Evolutionary conservation across 805 yeast species (phyloP).

Genomic region (Myxozyma melibiosi): DNA sequence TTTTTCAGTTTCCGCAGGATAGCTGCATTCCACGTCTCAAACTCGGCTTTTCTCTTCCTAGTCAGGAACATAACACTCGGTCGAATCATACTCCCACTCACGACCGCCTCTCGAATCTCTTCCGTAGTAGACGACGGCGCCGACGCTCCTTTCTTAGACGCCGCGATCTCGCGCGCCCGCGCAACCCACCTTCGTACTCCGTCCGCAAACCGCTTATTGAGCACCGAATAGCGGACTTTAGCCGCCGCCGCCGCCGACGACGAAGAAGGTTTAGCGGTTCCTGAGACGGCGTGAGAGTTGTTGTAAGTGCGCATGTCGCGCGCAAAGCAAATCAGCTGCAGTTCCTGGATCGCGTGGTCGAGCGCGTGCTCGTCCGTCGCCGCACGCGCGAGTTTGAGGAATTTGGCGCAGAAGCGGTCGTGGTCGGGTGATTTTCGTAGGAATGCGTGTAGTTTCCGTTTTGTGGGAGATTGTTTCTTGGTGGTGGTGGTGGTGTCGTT

Average conservation of each 20-base stretch:
- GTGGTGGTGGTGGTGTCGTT: background rate
- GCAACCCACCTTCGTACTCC: constrained; percentile 8
- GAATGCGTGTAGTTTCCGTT: background rate
- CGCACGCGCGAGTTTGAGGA: constrained; percentile 6
- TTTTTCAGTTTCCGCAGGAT: background rate
- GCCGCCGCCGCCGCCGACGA: too few species aligned
- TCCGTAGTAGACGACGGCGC: background rate
- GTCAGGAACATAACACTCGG: constrained; percentile 12
- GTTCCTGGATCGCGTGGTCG: constrained; percentile 2
- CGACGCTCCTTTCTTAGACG: background rate
- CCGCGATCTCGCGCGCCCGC: background rate
- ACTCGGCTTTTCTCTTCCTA: constrained; percentile 2
- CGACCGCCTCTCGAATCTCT: background rate
- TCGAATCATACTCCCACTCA: constrained; percentile 19
- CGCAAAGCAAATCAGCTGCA: constrained; percentile 15
- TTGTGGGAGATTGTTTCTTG: too few species aligned
- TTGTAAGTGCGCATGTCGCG: background rate
- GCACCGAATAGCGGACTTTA: background rate
- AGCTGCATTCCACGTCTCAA: constrained; percentile 7
- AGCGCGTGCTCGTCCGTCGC: background rate
- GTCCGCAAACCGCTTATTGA: constrained; percentile 3
- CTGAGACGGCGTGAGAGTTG: too few species aligned
- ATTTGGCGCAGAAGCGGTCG: constrained; percentile 6
- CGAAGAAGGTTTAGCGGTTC: too few species aligned
- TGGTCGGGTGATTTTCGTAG: background rate